Evolutionary conservation across 2,329 filamentous ascomycete genomes (phyloP).

Genomic region (Xylariales sp.): DNA sequence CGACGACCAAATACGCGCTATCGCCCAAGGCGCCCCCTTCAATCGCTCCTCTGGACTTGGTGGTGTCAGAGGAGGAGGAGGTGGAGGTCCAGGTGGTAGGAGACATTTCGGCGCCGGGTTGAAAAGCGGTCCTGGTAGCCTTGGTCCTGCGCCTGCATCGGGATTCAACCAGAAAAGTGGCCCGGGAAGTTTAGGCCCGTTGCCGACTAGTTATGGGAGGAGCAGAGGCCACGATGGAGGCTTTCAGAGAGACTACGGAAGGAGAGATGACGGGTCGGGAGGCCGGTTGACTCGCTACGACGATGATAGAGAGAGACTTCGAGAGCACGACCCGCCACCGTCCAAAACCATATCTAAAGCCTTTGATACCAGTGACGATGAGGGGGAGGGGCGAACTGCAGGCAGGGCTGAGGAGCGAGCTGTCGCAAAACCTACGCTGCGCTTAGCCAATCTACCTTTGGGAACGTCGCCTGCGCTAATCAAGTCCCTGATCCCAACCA

Average conservation of each 20-base stretch:
- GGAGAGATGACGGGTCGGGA: constrained; percentile 23
- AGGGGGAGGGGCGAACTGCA: constrained; percentile 40
- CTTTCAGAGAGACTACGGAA: constrained; percentile 29
- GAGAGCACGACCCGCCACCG: constrained; percentile 20
- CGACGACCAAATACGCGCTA: constrained; percentile 16
- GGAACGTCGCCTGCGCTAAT: constrained; percentile 55
- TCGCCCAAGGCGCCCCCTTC: constrained; percentile 14
- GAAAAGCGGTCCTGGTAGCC: constrained; percentile 59
- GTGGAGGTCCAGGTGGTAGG: constrained; percentile 36
- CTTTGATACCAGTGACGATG: constrained; percentile 65
- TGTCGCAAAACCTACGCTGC: constrained; percentile 57
- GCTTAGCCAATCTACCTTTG: constrained; percentile 57
- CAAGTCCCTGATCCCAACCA: constrained; percentile 54
- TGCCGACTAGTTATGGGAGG: constrained; percentile 43
- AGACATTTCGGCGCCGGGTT: constrained; percentile 61
- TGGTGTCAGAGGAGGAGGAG: constrained; percentile 18
- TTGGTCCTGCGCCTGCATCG: constrained; percentile 50
- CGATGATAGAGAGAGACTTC: constrained; percentile 21
- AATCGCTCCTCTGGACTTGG: constrained; percentile 25
- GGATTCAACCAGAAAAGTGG: constrained; percentile 51
- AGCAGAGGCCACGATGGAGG: constrained; percentile 50
- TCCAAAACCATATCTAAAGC: constrained; percentile 63
- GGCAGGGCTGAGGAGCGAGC: constrained; percentile 53
- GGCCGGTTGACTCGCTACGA: constrained; percentile 35
- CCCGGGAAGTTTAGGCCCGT: constrained; percentile 56